Evolutionary conservation across 2,329 filamentous ascomycete genomes (phyloP).

Genomic region (Juglanconis oblonga): DNA sequence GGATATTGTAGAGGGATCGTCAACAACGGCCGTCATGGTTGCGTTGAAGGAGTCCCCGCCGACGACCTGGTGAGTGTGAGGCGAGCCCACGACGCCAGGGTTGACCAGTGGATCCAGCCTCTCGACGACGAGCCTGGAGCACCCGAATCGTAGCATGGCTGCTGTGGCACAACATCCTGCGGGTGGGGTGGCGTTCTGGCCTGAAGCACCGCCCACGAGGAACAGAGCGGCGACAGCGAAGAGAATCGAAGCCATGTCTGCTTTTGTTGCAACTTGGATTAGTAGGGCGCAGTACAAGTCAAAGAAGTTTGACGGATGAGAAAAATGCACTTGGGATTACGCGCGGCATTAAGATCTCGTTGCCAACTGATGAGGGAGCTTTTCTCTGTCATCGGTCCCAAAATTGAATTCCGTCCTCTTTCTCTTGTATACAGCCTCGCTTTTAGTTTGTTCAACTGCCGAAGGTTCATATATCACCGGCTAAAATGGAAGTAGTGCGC

Average conservation of each 20-base stretch:
- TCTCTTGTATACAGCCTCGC: too few relatives aligned
- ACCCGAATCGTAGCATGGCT: conserved; percentile 33
- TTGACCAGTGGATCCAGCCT: conserved; percentile 31
- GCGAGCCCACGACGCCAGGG: conserved; percentile 42
- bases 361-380: too few relatives aligned
- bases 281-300: too few relatives aligned
- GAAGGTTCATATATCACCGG: too few relatives aligned
- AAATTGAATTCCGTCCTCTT: too few relatives aligned
- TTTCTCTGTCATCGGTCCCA: too few relatives aligned
- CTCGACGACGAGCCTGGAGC: conserved; percentile 48
- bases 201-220: background rate
- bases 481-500: too few relatives aligned
- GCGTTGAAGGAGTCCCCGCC: conserved; percentile 44
- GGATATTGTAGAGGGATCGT: conserved; percentile 24
- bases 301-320: too few relatives aligned
- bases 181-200: background rate
- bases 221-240: background rate
- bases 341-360: too few relatives aligned
- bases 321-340: too few relatives aligned
- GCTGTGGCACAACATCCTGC: conserved; percentile 9
- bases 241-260: background rate
- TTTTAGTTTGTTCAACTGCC: too few relatives aligned
- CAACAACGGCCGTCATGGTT: conserved; percentile 29
- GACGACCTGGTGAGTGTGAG: conserved; percentile 54
- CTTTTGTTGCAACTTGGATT: background rate